Base-by-base conservation (phyloP, 768 basidiomycete species). In the Suillus fuscotomentosus region DNA sequence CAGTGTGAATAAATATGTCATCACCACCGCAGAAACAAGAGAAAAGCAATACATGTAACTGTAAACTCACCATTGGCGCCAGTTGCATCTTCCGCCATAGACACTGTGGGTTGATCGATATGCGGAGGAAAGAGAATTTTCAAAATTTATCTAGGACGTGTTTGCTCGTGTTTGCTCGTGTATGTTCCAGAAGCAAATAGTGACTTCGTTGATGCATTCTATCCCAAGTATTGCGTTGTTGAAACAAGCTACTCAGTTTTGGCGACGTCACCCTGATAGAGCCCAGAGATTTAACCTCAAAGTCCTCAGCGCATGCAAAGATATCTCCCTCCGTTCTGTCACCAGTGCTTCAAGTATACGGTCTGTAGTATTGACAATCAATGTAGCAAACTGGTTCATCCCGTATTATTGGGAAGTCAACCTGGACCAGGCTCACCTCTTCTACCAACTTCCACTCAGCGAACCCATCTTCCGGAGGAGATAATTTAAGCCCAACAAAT, bases 1-100 rank as follows among this genome's bases (percentile, higher is more conserved):
- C 86, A 90, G 88, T 90, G 87, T 88, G 88, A 88, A 90, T 88
- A 78, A 73, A 77, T 60, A 78, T 81, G 80, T 82, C 85, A 88
- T 88, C 86, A 83, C 72, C 51, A 76, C 72, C 73, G 69, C 63
- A 70, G 24, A 66, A 62, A 59, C 50, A 62, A 70, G 60, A 50
- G 17, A 65, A 50, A 50, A n/a, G 54, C 5, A 15, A 56, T 3
- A 48, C 24, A 42, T n/a, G 60, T 38, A 57, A 61, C 11, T 60
- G 1, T 24, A 54, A 47, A 69, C 77, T 73, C 66, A 70, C 70
- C 66, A 14, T 17, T 57, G 34, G 10, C 3, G 53, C 20, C 20
- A n/a, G 6, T n/a, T 20, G 10, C 24, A 41, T 57, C 24, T 24
- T 24, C 2, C 24, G 3, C 20, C 7, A 8, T 39, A 11, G 39